These are phyloP conservation scores for Penicillium sp. DNA, from an alignment of 2,329 filamentous ascomycete genomes.

Conservation along the genomic window DNA sequence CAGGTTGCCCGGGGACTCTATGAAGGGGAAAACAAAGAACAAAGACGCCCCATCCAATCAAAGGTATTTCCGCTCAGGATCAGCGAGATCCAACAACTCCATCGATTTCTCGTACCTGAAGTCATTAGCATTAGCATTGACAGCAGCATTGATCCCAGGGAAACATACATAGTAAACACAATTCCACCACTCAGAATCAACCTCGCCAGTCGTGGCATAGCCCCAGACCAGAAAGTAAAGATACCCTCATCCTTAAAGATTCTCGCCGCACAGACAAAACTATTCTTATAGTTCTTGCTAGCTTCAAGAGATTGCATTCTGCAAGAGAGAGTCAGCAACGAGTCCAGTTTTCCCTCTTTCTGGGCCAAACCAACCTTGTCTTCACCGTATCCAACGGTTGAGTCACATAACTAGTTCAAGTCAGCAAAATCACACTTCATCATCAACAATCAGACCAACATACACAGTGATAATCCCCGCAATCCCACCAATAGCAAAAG, in stretches of 20 bases:
- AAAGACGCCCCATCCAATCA: conserved; percentile 51
- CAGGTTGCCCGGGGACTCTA: conserved; percentile 2
- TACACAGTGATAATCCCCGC: conserved; percentile 90
- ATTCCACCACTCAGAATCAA: conserved; percentile 92
- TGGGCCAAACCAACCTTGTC: conserved; percentile 67
- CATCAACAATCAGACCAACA: not conserved
- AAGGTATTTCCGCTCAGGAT: conserved; percentile 84
- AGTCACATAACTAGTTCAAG: conserved; percentile 51
- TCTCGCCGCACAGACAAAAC: conserved; percentile 76
- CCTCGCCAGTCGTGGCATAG: conserved; percentile 80
- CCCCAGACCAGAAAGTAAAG: conserved; percentile 91
- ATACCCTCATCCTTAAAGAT: conserved; percentile 91
- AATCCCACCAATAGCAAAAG: conserved; percentile 86
- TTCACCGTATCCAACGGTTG: conserved; percentile 90
- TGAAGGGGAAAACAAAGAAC: no score
- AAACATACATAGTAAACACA: conserved; percentile 84
- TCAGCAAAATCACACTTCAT: no score
- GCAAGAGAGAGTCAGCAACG: conserved; percentile 19
- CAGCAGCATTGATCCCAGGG: not conserved
- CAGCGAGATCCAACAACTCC: conserved; percentile 77
- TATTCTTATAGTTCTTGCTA: conserved; percentile 79
- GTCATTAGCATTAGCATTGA: conserved; percentile 14
- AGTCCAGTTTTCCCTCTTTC: no score
- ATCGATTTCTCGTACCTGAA: conserved; percentile 88
- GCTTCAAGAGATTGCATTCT: conserved; percentile 97